phyloP scores from a whole-genome alignment of 257 asterid species.

The Avicennia marina region DNA sequence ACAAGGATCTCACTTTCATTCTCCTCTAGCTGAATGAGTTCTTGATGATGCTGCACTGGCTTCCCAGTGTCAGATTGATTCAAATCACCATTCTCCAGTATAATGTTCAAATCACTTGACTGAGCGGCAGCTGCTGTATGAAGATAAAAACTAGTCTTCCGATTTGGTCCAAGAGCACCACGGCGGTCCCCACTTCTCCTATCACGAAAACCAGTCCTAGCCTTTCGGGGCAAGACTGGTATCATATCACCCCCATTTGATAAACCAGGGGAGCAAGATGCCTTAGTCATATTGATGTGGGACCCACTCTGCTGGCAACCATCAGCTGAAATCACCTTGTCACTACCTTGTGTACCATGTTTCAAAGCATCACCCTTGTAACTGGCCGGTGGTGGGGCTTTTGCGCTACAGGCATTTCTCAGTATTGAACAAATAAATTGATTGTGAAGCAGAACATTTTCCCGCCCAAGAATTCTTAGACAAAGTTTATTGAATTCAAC shows the following conservation, averaged over 20 bases:
- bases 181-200: slow-evolving; percentile 55
- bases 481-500: slow-evolving; percentile 75
- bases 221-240: slow-evolving; percentile 61
- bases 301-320: slow-evolving; percentile 50
- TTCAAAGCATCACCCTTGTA: slow-evolving; percentile 35
- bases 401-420: slow-evolving; percentile 60
- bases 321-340: slow-evolving; percentile 44
- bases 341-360: slow-evolving; percentile 26
- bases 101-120: slow-evolving; percentile 24
- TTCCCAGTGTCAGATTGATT: slow-evolving; percentile 34
- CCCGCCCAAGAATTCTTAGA: slow-evolving; percentile 60
- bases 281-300: slow-evolving; percentile 30
- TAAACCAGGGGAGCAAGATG: slow-evolving; percentile 47
- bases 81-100: slow-evolving; percentile 52
- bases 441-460: slow-evolving; percentile 81
- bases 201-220: slow-evolving; percentile 53
- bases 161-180: slow-evolving; percentile 52
- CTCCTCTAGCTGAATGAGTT: slow-evolving; percentile 10
- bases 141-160: slow-evolving; percentile 37
- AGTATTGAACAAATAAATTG: slow-evolving; percentile 67
- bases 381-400: slow-evolving; percentile 47
- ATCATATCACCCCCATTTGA: slow-evolving; percentile 57
- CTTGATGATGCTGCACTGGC: slow-evolving; percentile 43
- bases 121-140: slow-evolving; percentile 34
- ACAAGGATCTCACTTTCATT: slow-evolving; percentile 24